phyloP scores from a whole-genome alignment of 2,329 filamentous ascomycete genomes.

The Cercospora janseana region DNA sequence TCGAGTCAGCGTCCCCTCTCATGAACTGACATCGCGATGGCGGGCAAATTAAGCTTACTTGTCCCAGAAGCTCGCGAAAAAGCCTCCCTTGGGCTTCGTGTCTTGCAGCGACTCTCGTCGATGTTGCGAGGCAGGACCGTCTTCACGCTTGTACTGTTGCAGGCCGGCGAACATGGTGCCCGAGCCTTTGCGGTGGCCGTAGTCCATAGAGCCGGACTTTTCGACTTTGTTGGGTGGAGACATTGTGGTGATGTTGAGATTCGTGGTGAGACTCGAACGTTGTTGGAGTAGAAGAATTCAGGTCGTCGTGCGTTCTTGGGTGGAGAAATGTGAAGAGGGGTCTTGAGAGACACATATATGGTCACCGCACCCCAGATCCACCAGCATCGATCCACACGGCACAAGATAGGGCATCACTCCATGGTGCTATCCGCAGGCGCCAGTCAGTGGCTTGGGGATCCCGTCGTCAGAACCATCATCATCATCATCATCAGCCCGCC shows the following conservation, averaged over 20 bases:
- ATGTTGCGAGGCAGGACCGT: slow-evolving; percentile 3
- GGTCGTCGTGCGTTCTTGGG: neutral
- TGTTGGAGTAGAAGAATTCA: neutral
- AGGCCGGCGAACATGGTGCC: slow-evolving; percentile 18
- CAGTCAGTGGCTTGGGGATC: neutral
- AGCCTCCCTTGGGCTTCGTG: slow-evolving; percentile 14
- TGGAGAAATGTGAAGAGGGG: neutral
- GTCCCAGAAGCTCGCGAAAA: slow-evolving; percentile 16
- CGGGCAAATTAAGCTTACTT: too few species aligned
- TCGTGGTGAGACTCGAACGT: neutral
- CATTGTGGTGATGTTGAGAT: neutral
- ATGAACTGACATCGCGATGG: too few species aligned
- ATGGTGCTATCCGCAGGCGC: neutral
- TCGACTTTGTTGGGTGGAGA: slow-evolving; percentile 18
- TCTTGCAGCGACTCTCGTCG: slow-evolving; percentile 16
- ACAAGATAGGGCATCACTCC: neutral
- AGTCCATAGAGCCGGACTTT: slow-evolving; percentile 15
- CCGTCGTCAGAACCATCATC: neutral
- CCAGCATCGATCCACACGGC: slow-evolving; percentile 1
- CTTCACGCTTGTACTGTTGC: slow-evolving; percentile 20
- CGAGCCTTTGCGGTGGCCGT: slow-evolving; percentile 17
- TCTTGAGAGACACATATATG: neutral
- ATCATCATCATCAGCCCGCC: too few species aligned
- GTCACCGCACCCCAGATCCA: neutral
- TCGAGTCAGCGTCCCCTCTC: too few species aligned